Evolutionary conservation across 371 early-diverging fungal species (phyloP), one percentile per base, ranked within the genome.

Genomic region (Basidiobolus heterosporus): DNA sequence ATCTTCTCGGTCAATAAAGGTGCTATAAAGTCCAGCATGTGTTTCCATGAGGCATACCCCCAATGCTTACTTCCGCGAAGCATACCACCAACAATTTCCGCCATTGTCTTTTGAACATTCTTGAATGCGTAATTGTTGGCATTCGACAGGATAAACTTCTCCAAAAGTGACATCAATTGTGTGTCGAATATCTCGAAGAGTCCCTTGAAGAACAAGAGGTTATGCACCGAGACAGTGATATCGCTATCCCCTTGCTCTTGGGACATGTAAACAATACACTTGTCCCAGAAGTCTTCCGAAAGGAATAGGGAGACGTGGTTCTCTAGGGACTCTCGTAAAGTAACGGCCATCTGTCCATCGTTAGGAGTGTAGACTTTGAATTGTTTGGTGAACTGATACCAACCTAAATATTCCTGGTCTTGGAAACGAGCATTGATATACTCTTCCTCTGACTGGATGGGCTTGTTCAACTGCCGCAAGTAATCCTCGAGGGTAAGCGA

Each of bases 61-160:
- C 91, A 93, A 53, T 91, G 85, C 54, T 86, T 89, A 20, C 75
- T 72, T 0, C 91, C 92, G 15, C 87, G 79, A 24, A 93, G 59
- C 20, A 90, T 24, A 6, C 93, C 93, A 9, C 69, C 76, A 1
- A 83, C 43, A 8, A 90, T 51, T 50, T 91, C 93, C 2, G 85
- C 63, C 0, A 74, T 82, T 0, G 88, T 82, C 17, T 88, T 66
- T 54, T 91, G 92, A 8, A 76, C 58, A 40, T 74, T 74, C 52
- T 76, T 82, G 44, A 83, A 79, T 43, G 78, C 80, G 1, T 64
- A 46, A 3, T 62, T 58, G 19, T 58, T 45, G 19, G 72, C 68
- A 6, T 80, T 53, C 38, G 47, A 47, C 37, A 69, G 66, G 7
- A 82, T 53, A 11, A 66, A 52, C 1, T 69, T 60, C 47, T 73